Conservation (phyloP, 169 alveolate species). For the Plasmodium fragile region DNA sequence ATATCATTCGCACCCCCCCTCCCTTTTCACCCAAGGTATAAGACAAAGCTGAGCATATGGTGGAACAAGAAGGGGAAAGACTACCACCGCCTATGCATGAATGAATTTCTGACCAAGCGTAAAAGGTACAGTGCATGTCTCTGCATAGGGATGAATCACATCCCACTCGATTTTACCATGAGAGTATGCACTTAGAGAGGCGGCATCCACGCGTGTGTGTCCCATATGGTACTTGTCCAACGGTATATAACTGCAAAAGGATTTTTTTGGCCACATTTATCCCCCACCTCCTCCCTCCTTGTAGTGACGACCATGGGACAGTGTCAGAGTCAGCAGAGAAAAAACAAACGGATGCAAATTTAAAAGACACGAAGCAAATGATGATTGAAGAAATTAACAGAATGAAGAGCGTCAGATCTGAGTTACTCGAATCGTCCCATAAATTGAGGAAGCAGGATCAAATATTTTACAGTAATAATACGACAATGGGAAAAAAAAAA, state of each 20-base stretch:
- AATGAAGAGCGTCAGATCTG: slow-evolving; percentile 68
- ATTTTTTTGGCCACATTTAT: not conserved
- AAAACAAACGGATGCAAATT: slow-evolving; percentile 11
- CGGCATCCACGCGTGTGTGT: not conserved
- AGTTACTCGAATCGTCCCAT: slow-evolving; percentile 57
- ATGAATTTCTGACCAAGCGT: slow-evolving; percentile 16
- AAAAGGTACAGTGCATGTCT: slow-evolving; percentile 11
- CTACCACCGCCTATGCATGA: slow-evolving; percentile 67
- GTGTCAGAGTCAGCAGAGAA: not conserved
- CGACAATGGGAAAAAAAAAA: not conserved
- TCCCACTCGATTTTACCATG: not conserved
- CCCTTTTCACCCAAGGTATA: slow-evolving; percentile 3
- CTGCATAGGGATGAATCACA: not conserved
- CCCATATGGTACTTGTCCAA: not conserved
- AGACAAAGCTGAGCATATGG: slow-evolving; percentile 51
- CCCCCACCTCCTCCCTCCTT: not conserved
- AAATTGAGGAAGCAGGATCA: slow-evolving; percentile 70
- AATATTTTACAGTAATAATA: slow-evolving; percentile 53
- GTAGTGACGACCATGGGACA: not conserved
- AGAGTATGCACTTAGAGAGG: not conserved
- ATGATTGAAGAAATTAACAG: slow-evolving; percentile 71
- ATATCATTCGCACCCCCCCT: not conserved
- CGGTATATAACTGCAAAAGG: not conserved
- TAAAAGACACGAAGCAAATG: slow-evolving; percentile 70
- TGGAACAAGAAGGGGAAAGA: slow-evolving; percentile 41